Percentiles rank a stretch among this genome's conserved stretches.
phyloP scores from a whole-genome alignment of 495 filamentous ascomycete species.

The Xeromyces bisporus region DNA sequence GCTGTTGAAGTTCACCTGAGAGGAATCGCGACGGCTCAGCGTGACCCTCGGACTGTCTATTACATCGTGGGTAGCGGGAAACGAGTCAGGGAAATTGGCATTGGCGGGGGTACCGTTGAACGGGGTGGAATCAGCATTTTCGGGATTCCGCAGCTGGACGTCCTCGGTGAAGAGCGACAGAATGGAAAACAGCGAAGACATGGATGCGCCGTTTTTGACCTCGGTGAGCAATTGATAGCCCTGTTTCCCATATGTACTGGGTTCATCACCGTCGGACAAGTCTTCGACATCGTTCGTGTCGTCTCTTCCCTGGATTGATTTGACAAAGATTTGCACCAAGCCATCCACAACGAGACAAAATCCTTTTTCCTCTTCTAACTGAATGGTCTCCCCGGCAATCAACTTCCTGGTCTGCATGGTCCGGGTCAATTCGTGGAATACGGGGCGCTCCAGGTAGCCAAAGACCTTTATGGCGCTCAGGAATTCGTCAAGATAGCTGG shows the following conservation, averaged over 20 bases:
- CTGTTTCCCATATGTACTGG: slow-evolving; percentile 41
- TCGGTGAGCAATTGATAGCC: slow-evolving; percentile 90
- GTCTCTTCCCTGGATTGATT: slow-evolving; percentile 46
- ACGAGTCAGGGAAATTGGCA: slow-evolving; percentile 25
- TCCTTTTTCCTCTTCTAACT: slow-evolving; percentile 92
- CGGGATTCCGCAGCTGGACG: slow-evolving; percentile 53
- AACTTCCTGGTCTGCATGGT: slow-evolving; percentile 97
- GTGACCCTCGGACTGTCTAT: slow-evolving; percentile 19
- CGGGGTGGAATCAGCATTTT: slow-evolving; percentile 23
- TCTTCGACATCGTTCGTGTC: slow-evolving; percentile 13
- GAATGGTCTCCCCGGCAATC: slow-evolving; percentile 84
- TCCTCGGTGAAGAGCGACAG: slow-evolving; percentile 94
- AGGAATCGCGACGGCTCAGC: slow-evolving; percentile 9
- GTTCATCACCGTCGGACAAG: slow-evolving; percentile 47
- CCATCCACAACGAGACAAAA: slow-evolving; percentile 97
- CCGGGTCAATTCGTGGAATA: slow-evolving; percentile 92
- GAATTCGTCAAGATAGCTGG: slow-evolving; percentile 95
- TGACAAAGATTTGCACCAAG: slow-evolving; percentile 94
- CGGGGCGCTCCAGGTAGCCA: slow-evolving; percentile 87
- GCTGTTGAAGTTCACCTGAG: slow-evolving; percentile 5
- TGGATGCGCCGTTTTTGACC: slow-evolving; percentile 93
- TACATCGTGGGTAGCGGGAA: slow-evolving; percentile 13
- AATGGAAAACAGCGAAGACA: slow-evolving; percentile 96
- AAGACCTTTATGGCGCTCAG: slow-evolving; percentile 98
- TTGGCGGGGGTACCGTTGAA: slow-evolving; percentile 21